phyloP scores from a whole-genome alignment of 768 basidiomycete genomes.

The Leccinum broughii region DNA sequence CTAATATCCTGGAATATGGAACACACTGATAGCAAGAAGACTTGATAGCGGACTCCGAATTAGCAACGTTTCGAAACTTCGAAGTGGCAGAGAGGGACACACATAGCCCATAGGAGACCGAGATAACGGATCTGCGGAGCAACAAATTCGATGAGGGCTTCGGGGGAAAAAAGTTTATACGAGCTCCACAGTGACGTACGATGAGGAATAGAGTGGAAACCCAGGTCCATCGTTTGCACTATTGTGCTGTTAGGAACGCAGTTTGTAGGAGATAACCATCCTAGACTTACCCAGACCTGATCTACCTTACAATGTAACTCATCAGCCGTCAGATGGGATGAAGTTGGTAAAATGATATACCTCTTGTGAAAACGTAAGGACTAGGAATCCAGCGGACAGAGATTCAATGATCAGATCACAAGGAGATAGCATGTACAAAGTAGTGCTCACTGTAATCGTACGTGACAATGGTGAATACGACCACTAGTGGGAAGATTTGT shows the following conservation, averaged over 20 bases:
- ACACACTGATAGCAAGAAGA: background rate
- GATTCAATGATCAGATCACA: background rate
- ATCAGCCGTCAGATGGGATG: background rate
- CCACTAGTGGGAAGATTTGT: background rate
- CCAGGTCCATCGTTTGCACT: background rate
- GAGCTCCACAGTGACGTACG: background rate
- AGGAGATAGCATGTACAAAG: background rate
- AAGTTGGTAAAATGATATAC: background rate
- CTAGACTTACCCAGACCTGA: background rate
- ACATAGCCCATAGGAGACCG: background rate
- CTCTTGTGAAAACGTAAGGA: conserved; percentile 16
- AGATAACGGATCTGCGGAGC: background rate
- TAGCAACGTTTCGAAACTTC: background rate
- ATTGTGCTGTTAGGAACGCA: background rate
- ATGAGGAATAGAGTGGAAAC: background rate
- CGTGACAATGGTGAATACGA: conserved; percentile 3
- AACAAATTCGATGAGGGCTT: background rate
- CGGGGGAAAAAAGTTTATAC: too few relatives aligned
- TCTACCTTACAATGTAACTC: conserved; percentile 6
- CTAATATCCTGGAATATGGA: background rate
- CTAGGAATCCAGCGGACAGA: background rate
- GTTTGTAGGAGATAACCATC: too few relatives aligned
- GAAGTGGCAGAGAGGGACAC: background rate
- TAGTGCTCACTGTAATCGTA: conserved; percentile 18
- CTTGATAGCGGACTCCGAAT: background rate